A percentile compares a stretch with the other conserved stretches of the same genome.
phyloP scores from a whole-genome alignment of 176 grass and related monocot species.

The Carex cristatella region DNA sequence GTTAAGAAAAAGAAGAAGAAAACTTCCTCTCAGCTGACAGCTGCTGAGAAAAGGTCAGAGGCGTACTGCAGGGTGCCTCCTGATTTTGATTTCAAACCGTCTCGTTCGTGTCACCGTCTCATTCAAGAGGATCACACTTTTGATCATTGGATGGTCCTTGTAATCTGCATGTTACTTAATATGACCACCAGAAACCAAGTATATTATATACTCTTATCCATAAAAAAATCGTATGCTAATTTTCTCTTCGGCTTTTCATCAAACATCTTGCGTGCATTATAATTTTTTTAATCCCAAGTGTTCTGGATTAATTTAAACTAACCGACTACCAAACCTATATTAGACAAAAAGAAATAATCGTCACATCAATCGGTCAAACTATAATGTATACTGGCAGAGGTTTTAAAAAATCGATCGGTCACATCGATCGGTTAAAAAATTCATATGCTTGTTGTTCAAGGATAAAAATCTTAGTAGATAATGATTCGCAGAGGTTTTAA shows the following conservation, averaged over 20 bases:
- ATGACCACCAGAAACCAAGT: constrained; percentile 28
- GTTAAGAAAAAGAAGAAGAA: background rate
- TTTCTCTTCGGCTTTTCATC: background rate
- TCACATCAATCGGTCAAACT: background rate
- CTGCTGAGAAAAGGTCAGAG: constrained; percentile 18
- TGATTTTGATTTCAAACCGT: constrained; percentile 2
- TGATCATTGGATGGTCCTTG: constrained; percentile 36
- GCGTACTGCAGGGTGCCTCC: constrained; percentile 18
- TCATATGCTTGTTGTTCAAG: too few species aligned
- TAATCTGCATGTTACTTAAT: constrained; percentile 36
- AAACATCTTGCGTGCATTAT: background rate
- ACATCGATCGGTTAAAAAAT: too few species aligned
- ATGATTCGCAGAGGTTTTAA: too few species aligned
- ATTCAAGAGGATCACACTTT: constrained; percentile 32
- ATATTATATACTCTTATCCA: too few species aligned
- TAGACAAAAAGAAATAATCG: background rate
- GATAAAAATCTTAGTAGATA: too few species aligned
- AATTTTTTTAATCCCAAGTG: background rate
- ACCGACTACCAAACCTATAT: background rate
- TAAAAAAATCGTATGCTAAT: background rate
- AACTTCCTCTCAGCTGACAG: background rate
- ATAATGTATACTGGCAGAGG: background rate
- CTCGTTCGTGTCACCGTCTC: constrained; percentile 25
- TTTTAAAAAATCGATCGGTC: too few species aligned
- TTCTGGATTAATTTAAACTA: background rate